Evolutionary conservation across 164 flowering plant species (phyloP).

Genomic region (Malania oleifera): DNA sequence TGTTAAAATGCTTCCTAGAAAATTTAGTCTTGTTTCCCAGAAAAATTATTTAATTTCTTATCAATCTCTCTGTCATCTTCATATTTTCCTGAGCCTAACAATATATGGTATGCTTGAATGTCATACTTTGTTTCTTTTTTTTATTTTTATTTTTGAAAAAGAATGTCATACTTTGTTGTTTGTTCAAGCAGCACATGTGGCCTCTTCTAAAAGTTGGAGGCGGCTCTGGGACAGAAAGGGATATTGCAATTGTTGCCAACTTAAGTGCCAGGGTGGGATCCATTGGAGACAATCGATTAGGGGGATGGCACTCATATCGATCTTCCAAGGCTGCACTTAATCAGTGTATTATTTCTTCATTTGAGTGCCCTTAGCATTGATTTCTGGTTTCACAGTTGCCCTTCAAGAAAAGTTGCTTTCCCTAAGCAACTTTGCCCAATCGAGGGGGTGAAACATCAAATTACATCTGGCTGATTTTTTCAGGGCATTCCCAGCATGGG

Average conservation of each 20-base stretch:
- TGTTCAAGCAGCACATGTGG: slow-evolving; percentile 79
- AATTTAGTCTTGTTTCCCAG: too few relatives aligned
- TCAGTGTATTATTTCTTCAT: slow-evolving; percentile 49
- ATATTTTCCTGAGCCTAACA: neutral
- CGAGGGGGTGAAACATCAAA: neutral
- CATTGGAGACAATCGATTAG: slow-evolving; percentile 77
- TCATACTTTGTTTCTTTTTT: neutral
- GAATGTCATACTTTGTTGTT: neutral
- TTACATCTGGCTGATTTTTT: too few relatives aligned
- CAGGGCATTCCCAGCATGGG: too few relatives aligned
- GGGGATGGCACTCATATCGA: slow-evolving; percentile 99
- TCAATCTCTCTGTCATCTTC: neutral
- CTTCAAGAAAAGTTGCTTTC: neutral
- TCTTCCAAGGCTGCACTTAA: slow-evolving; percentile 90
- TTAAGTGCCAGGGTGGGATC: slow-evolving; percentile 96
- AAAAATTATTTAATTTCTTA: too few relatives aligned
- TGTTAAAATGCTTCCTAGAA: neutral
- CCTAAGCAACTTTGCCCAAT: neutral
- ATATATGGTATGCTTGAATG: neutral
- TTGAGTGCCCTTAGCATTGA: neutral
- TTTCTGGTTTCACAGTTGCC: neutral
- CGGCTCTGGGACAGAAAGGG: slow-evolving; percentile 51
- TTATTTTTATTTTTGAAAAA: too few relatives aligned
- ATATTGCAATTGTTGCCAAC: slow-evolving; percentile 77
- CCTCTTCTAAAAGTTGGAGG: slow-evolving; percentile 87